Conservation (phyloP, 83 land plant genomes). For the Diphasiastrum complanatum region DNA sequence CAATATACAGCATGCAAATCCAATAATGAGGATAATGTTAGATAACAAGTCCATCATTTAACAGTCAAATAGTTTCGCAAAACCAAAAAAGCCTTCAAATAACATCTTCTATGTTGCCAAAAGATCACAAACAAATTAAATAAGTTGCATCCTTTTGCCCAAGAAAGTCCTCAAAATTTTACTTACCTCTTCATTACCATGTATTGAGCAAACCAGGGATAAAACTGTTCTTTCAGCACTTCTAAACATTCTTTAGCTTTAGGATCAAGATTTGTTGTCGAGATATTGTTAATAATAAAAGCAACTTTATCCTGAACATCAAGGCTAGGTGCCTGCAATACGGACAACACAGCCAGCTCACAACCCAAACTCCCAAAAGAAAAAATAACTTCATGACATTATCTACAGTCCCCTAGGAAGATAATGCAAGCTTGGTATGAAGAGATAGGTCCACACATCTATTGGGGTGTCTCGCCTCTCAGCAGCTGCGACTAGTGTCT, state of each 20-base stretch:
- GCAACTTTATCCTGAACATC: constrained; percentile 85
- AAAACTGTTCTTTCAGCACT: constrained; percentile 60
- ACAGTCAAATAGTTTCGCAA: too few relatives aligned
- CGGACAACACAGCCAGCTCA: neutral
- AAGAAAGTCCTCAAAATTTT: too few relatives aligned
- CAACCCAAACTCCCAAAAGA: neutral
- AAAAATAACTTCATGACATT: constrained; percentile 4
- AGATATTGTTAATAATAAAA: constrained; percentile 84
- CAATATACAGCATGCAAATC: too few relatives aligned
- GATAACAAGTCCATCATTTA: too few relatives aligned
- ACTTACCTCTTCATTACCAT: constrained; percentile 95
- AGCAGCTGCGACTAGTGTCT: constrained; percentile 94
- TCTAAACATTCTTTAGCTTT: constrained; percentile 87
- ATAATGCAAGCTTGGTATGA: neutral
- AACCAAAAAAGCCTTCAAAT: too few relatives aligned
- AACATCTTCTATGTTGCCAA: too few relatives aligned
- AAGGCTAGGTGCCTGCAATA: constrained; percentile 63
- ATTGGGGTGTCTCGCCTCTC: constrained; percentile 80
- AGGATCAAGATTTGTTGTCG: constrained; percentile 59
- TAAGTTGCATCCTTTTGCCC: too few relatives aligned
- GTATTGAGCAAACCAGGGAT: constrained; percentile 97
- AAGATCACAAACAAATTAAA: too few relatives aligned
- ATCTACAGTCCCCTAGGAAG: neutral
- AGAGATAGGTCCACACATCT: constrained; percentile 66
- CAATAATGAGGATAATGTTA: too few relatives aligned